Conservation (phyloP, 2,329 filamentous ascomycete genomes). For the Canariomyces notabilis region DNA sequence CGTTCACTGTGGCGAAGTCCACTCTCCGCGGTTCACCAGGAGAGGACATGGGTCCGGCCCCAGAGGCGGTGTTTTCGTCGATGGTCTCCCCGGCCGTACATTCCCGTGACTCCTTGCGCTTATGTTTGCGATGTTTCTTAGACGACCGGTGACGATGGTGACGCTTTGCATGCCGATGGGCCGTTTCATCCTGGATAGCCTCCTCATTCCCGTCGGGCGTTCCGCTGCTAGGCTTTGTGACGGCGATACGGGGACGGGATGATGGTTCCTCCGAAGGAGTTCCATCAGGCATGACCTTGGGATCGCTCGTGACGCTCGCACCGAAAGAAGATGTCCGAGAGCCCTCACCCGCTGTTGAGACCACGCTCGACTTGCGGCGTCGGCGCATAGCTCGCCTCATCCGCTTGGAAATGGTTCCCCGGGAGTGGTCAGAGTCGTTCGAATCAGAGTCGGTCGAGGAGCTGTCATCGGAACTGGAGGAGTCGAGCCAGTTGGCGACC, state of each 20-base stretch:
- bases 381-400: constrained; percentile 72
- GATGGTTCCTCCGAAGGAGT: constrained; percentile 35
- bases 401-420: constrained; percentile 64
- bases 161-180: constrained; percentile 30
- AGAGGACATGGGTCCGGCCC: constrained; percentile 2
- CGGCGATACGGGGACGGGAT: constrained; percentile 29
- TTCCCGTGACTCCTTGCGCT: constrained; percentile 35
- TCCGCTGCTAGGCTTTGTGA: constrained; percentile 31
- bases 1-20: constrained; percentile 46
- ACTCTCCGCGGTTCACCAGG: constrained; percentile 49
- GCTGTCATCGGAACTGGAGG: constrained; percentile 53
- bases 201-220: constrained; percentile 40
- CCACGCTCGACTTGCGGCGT: constrained; percentile 67
- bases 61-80: constrained; percentile 26
- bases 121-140: constrained; percentile 38
- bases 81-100: constrained; percentile 30
- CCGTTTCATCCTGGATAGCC: constrained; percentile 41
- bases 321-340: constrained; percentile 41
- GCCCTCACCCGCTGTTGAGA: constrained; percentile 53
- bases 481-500: constrained; percentile 74
- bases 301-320: constrained; percentile 32
- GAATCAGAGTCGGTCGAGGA: constrained; percentile 62
- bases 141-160: neutral
- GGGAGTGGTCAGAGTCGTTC: constrained; percentile 58
- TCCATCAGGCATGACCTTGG: constrained; percentile 35